Evolutionary conservation across 441 rosid species (phyloP), one percentile per base, ranked within the genome.

Genomic region (Euphorbia schlechtendalii): DNA sequence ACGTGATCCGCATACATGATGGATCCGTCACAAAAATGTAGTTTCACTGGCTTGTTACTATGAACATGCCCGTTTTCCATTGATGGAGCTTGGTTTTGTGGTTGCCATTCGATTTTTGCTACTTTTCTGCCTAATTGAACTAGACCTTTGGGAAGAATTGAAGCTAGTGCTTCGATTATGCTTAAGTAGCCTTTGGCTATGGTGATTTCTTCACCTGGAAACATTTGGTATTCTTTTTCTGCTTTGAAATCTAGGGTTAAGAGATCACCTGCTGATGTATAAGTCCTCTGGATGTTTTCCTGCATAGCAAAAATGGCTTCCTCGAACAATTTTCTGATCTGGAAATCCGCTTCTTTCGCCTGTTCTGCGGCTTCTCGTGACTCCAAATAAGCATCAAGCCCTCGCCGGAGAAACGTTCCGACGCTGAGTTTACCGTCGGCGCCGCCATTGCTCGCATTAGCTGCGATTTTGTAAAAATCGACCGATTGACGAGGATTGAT

Each of bases 201-300:
- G n/a, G 99, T 94, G 80, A 89, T 83, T 76, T 94, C 99, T 74
- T 94, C 97, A 8, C 92, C 99, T 2, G 96, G 92, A 75, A 87
- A 94, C 97, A 90, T 80, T 46, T 69, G 70, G 64, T 94, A 94
- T 82, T 94, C 99, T 1, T 96, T 87, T 69, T 94, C 99, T 38
- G 99, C 96, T 36, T 63, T 63, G 64, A 75, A 90, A 80, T 94
- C 96, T 4, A 94, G 89, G 66, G 73, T 83, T 0, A 51, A 70
- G 57, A 94, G 89, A 71, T 90, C 96, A 57, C 82, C 92, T 0
- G 96, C 99, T 3, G 97, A 90, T 32, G 97, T 90, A 58, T 87
- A 87, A 46, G 96, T 91, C 72, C 99, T 84, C 77, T 90, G 96
- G 45, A 67, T 81, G 77, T 83, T 89, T 61, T 92, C 89, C 48